Base-by-base conservation (phyloP, 306 rosid species). In the Cucurbita ficifolia region DNA sequence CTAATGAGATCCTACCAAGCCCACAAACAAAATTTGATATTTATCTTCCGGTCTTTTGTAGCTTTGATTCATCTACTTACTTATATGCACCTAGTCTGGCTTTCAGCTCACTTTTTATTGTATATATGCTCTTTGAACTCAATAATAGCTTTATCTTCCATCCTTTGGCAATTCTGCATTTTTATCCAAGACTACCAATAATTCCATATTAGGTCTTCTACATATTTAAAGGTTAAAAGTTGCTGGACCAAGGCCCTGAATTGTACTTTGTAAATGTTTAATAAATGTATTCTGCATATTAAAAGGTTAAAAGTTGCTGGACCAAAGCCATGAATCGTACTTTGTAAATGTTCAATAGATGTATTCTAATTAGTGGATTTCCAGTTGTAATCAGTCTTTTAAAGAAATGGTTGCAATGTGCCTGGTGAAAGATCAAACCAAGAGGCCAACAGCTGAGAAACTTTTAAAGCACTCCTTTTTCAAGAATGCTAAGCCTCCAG, bases 351-450 rank as follows among this genome's bases (percentile, higher is more conserved):
- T 81, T 76, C 13, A 52, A 9, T 82, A 65, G 81, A 82, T 78
- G 84, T 84, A 81, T 84, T 87, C 97, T 95, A 89, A 95, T 91
- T 89, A 86, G 89, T 87, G 89, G 88, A 88, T 89, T 87, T 91
- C 86, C 96, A 89, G 99, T 89, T 83, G 97, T 91, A 82, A 88
- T 81, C 99, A 95, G 99, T 89, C 96, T 85, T 95, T 95, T 87
- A 95, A 95, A 89, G 97, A 95, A 84, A 91, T 95, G 97, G 99
- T 91, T 88, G 97, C 99, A 61, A 95, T 95, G 99, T 91, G 99
- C 87, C 84, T 95, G 84, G 99, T 95, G 76, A 95, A 95, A 88
- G 99, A 95, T 83, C 99, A 91, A 82, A 75, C 97, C 53, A 95
- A 91, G 90, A 87, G 99, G 81, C 99, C 99, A 38, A 77, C 97